phyloP scores from a whole-genome alignment of 345 rosid species.

The Lumnitzera racemosa region DNA sequence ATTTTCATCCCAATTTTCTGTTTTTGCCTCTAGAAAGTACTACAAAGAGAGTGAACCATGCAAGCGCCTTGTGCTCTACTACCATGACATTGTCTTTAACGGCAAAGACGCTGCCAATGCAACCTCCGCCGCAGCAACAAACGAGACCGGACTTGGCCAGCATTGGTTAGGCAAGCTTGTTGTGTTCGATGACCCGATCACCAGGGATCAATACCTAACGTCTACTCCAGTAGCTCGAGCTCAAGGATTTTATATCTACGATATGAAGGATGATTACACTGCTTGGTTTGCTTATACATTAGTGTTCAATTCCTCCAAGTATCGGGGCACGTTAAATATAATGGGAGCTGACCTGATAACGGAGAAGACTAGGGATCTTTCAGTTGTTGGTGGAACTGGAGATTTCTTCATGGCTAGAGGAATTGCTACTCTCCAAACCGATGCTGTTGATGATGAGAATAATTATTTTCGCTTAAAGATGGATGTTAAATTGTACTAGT shows the following conservation, averaged over 20 bases:
- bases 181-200: too few species aligned
- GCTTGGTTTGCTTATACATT: conserved; percentile 48
- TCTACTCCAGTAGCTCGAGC: too few species aligned
- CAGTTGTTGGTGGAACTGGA: conserved; percentile 56
- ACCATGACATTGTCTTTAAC: conserved; percentile 46
- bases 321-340: conserved; percentile 44
- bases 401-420: conserved; percentile 72
- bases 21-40: conserved; percentile 13
- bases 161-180: too few species aligned
- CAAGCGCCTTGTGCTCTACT: conserved; percentile 41
- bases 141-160: conserved; percentile 26
- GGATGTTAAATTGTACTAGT: conserved; percentile 37
- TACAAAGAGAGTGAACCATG: conserved; percentile 32
- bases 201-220: too few species aligned
- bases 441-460: conserved; percentile 29
- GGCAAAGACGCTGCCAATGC: conserved; percentile 40
- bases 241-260: too few species aligned
- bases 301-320: conserved; percentile 33
- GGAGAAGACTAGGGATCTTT: conserved; percentile 54
- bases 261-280: too few species aligned
- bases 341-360: conserved; percentile 48
- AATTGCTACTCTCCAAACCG: conserved; percentile 39
- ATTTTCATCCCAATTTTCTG: conserved; percentile 15
- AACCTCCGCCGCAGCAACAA: conserved; percentile 33
- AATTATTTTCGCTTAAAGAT: conserved; percentile 45